These are phyloP conservation scores for Stachybotrys chartarum DNA, from an alignment of 2,329 filamentous ascomycete species.

Conservation along the genomic window DNA sequence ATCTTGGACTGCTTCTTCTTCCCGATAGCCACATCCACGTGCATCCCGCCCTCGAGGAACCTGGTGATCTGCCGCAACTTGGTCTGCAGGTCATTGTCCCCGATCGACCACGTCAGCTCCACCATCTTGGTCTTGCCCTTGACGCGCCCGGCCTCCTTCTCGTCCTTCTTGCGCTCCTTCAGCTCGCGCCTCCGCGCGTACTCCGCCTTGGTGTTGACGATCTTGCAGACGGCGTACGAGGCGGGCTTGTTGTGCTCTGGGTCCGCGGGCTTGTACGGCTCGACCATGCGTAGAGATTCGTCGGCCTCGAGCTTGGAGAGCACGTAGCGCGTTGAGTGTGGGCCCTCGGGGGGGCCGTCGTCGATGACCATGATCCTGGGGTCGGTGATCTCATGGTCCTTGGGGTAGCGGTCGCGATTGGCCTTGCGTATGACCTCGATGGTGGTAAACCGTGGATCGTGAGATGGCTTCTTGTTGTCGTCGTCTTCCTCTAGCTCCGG, in stretches of 20 bases:
- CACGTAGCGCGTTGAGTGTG: slow-evolving; percentile 28
- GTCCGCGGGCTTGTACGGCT: slow-evolving; percentile 26
- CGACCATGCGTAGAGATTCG: slow-evolving; percentile 34
- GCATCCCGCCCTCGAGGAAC: slow-evolving; percentile 68
- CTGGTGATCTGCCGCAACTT: slow-evolving; percentile 57
- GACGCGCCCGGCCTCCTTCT: neutral
- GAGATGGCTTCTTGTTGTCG: slow-evolving; percentile 13
- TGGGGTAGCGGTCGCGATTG: slow-evolving; percentile 29
- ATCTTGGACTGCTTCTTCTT: slow-evolving; percentile 51
- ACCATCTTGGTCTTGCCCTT: slow-evolving; percentile 58
- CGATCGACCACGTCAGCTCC: slow-evolving; percentile 89
- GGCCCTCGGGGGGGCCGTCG: slow-evolving; percentile 29
- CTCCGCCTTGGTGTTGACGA: slow-evolving; percentile 53
- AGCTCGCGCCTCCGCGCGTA: slow-evolving; percentile 32
- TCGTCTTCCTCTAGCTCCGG: slow-evolving; percentile 1
- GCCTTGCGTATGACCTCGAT: slow-evolving; percentile 22
- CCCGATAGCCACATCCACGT: slow-evolving; percentile 68
- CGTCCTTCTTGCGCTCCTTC: slow-evolving; percentile 18
- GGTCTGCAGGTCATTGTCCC: slow-evolving; percentile 65
- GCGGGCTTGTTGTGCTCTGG: slow-evolving; percentile 12
- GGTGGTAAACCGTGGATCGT: slow-evolving; percentile 28
- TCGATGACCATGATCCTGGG: slow-evolving; percentile 34
- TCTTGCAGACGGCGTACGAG: slow-evolving; percentile 58
- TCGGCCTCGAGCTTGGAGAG: slow-evolving; percentile 28
- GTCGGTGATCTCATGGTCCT: slow-evolving; percentile 37